Conservation (phyloP, 495 filamentous ascomycete species). For the Neurospora cerealis region DNA sequence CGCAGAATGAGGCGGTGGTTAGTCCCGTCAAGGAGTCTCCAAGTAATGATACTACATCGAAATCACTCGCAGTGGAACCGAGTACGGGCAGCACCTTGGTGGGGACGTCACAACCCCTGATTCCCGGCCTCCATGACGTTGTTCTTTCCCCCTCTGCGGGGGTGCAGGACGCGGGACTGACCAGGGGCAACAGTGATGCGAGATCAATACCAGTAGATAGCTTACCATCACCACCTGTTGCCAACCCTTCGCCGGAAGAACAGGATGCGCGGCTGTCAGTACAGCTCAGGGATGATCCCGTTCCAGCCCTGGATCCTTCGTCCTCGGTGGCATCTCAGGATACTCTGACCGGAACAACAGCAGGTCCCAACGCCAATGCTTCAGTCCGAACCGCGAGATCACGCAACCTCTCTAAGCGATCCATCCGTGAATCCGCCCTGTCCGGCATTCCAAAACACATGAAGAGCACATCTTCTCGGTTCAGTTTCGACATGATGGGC, state of each 20-base stretch:
- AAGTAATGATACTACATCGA: neutral
- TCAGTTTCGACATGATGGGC: conserved; percentile 90
- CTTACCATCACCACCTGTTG: neutral
- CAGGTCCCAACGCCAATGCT: conserved; percentile 5
- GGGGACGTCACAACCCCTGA: neutral
- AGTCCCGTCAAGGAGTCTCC: neutral
- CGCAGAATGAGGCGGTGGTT: conserved; percentile 10
- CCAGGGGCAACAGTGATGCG: neutral
- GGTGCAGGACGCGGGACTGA: neutral
- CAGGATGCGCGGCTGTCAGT: conserved; percentile 18
- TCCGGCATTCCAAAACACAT: conserved; percentile 61
- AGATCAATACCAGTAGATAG: neutral
- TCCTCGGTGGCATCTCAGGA: conserved; percentile 25
- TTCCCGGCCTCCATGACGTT: neutral
- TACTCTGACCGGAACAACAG: conserved; percentile 10
- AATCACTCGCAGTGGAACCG: neutral
- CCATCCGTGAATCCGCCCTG: conserved; percentile 30
- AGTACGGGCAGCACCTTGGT: neutral
- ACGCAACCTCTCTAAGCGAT: conserved; percentile 27
- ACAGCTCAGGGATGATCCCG: conserved; percentile 26
- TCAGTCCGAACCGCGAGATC: conserved; percentile 21
- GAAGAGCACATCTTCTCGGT: conserved; percentile 78
- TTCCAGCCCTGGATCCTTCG: conserved; percentile 14
- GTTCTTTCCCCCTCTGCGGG: neutral
- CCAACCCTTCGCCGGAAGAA: conserved; percentile 7